Evolutionary conservation across 2,329 filamentous ascomycete genomes (phyloP), one percentile per base, ranked within the genome.

Genomic region (Mycogone perniciosa): DNA sequence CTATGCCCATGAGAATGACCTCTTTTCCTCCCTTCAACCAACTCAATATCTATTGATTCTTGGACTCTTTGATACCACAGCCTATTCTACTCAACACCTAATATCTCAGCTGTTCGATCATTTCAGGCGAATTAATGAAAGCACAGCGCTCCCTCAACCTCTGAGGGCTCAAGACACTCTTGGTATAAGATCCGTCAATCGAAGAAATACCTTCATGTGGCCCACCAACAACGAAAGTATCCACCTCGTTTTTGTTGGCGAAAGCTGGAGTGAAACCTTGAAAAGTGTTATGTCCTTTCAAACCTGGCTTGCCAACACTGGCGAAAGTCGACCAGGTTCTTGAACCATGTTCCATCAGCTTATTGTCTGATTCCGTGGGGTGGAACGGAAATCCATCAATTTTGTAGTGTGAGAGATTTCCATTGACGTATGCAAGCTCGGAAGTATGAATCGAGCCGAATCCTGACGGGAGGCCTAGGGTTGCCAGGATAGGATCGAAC

Each of bases 391-490:
- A 64, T 1, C 58, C 63, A 7, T 58, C 59, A 4, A 60, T 58
- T 46, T 76, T 66, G 59, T 74, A 80, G 46, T 70, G 63, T 2
- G 70, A 67, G 13, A 74, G 55, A 51, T 73, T 73, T 8, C 67
- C 76, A 52, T 75, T 80, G 4, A 77, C 63, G 60, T 79, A 81
- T 5, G 74, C 71, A 29, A 80, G 73, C 46, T 80, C 77, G 0
- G 75, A 73, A 0, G 74, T 76, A 58, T 81, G 77, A 5, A 76
- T 66, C 0, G 72, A 64, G 30, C 76, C 76, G 5, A 74, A 57
- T 1, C 72, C 72, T 1, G 67, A 62, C 3, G 63, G 55, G 7
- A 67, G 66, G 26, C 56, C 56, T 3, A 63, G 46, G 7, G 62
- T 61, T 5, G 48, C 48, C n/a, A 79, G 59, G 31, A 74, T 67